Conservation (phyloP, 2,329 filamentous ascomycete species). For the Chalaropsis ovoidea region DNA sequence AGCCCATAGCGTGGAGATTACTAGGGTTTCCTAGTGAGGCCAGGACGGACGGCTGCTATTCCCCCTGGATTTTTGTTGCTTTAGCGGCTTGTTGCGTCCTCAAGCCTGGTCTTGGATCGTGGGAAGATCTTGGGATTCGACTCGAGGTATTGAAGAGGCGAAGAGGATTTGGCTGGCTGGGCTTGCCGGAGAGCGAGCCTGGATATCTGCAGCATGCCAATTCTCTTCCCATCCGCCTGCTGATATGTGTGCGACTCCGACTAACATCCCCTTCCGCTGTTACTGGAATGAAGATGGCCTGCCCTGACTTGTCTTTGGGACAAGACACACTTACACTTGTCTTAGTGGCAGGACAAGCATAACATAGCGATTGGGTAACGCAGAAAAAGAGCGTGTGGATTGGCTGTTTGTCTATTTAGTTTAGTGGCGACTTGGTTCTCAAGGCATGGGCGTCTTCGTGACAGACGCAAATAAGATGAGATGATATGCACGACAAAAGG, state of each 20-base stretch:
- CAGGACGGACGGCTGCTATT: not conserved
- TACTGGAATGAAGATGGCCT: not conserved
- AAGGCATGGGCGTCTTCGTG: not conserved
- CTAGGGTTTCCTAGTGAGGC: not conserved
- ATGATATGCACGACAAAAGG: constrained; percentile 23
- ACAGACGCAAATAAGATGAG: constrained; percentile 14
- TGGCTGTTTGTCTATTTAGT: not conserved
- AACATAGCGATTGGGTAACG: not conserved
- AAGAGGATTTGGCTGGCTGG: not conserved
- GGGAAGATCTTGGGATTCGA: constrained; percentile 1
- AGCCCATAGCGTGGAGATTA: constrained; percentile 2
- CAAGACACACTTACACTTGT: not conserved
- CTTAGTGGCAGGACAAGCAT: not conserved
- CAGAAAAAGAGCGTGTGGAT: not conserved
- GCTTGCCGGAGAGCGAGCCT: not conserved
- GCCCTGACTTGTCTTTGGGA: not conserved
- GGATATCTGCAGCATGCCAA: too few relatives aligned
- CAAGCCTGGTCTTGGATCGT: constrained; percentile 11
- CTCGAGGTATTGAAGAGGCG: not conserved
- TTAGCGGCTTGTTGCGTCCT: not conserved
- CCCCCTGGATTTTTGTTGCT: constrained; percentile 2
- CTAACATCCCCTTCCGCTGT: not conserved
- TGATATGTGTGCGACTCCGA: not conserved
- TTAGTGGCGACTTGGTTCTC: not conserved
- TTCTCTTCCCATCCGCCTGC: too few relatives aligned